A percentile compares a stretch with the other conserved stretches of the same genome.
phyloP scores from a whole-genome alignment of 345 rosid species.

The Populus davidiana region DNA sequence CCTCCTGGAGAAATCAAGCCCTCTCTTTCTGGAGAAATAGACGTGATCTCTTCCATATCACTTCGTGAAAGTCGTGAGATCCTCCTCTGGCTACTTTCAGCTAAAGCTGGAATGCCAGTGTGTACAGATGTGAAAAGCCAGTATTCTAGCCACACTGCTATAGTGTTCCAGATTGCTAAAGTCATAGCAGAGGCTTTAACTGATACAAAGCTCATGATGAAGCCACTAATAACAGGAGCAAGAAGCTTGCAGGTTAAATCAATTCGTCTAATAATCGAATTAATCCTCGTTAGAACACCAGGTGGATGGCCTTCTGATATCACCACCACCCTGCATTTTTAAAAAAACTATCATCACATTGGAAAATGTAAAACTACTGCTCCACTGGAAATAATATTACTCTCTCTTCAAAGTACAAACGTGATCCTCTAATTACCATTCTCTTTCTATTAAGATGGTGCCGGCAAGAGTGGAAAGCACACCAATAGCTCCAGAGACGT shows the following conservation, averaged over 20 bases:
- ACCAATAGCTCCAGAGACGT: conserved; percentile 71
- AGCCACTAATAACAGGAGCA: conserved; percentile 72
- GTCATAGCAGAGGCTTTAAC: conserved; percentile 66
- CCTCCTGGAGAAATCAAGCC: conserved; percentile 9
- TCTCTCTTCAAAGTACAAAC: too few species aligned
- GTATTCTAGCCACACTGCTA: conserved; percentile 69
- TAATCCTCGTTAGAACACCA: conserved; percentile 54
- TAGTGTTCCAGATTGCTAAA: conserved; percentile 51
- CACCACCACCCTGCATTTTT: conserved; percentile 67
- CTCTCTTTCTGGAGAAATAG: conserved; percentile 15
- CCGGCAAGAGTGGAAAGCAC: conserved; percentile 87
- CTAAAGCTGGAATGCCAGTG: conserved; percentile 57
- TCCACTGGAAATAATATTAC: too few species aligned
- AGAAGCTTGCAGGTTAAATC: conserved; percentile 76
- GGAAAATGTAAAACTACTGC: not conserved
- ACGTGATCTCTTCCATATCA: conserved; percentile 12
- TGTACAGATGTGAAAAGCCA: conserved; percentile 71
- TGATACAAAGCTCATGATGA: conserved; percentile 78
- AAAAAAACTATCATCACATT: not conserved
- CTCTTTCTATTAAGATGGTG: conserved; percentile 81
- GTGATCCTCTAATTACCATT: conserved; percentile 48
- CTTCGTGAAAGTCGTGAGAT: conserved; percentile 20
- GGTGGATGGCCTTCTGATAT: conserved; percentile 67
- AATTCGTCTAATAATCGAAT: conserved; percentile 67
- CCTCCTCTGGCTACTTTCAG: conserved; percentile 46